Evolutionary conservation across 176 grass and related monocot species (phyloP).

Genomic region (Musa itinerans): DNA sequence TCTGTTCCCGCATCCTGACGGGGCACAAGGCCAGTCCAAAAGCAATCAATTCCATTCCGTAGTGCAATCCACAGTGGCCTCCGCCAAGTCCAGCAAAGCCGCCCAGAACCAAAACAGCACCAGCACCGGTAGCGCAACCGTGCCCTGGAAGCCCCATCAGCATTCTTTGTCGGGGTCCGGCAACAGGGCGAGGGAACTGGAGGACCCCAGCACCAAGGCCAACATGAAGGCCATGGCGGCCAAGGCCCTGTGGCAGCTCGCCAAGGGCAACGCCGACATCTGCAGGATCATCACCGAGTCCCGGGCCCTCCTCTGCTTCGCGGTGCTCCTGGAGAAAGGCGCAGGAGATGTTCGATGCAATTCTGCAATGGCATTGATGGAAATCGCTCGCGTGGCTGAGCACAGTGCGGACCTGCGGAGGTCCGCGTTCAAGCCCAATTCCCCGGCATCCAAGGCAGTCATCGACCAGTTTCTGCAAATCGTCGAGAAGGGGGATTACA

Average conservation of each 20-base stretch:
- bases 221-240: constrained; percentile 17
- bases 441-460: not conserved
- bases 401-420: not conserved
- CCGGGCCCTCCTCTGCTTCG: constrained; percentile 10
- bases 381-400: constrained; percentile 8
- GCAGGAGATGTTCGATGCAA: not conserved
- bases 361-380: constrained; percentile 6
- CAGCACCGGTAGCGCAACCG: too few relatives aligned
- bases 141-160: too few relatives aligned
- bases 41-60: constrained; percentile 7
- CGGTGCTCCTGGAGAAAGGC: constrained; percentile 8
- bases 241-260: constrained; percentile 8
- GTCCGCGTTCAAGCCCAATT: constrained; percentile 7
- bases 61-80: constrained; percentile 7
- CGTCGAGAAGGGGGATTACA: not conserved
- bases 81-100: constrained; percentile 3
- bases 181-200: not conserved
- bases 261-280: not conserved
- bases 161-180: not conserved
- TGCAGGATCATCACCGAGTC: constrained; percentile 14
- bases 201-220: not conserved
- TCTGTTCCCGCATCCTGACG: not conserved
- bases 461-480: constrained; percentile 6
- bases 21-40: not conserved
- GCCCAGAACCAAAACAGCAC: not conserved